A percentile compares a stretch with the other conserved stretches of the same genome.
phyloP scores from a whole-genome alignment of 805 yeast species.

The Nakazawaea ishiwadae region DNA sequence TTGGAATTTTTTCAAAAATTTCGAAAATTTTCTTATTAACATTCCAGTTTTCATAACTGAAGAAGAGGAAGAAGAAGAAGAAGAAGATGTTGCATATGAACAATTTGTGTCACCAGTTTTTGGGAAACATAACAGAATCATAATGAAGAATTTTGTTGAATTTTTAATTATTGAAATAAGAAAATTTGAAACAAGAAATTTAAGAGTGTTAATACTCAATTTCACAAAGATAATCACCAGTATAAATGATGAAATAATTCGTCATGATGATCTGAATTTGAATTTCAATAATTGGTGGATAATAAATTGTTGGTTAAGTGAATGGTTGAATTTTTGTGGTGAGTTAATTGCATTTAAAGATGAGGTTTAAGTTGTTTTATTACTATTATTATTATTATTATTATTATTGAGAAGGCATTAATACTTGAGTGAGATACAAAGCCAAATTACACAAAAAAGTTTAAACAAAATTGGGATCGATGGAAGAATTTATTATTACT shows the following conservation, averaged over 20 bases:
- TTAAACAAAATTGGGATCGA: too few species aligned
- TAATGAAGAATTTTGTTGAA: slow-evolving; percentile 6
- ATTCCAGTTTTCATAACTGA: slow-evolving; percentile 1
- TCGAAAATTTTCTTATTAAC: slow-evolving; percentile 3
- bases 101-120: slow-evolving; percentile 2
- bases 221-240: slow-evolving; percentile 9
- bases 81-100: background rate
- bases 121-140: background rate
- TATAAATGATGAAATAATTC: slow-evolving; percentile 9
- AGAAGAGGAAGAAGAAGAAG: background rate
- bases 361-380: background rate
- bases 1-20: slow-evolving; percentile 5
- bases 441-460: too few species aligned
- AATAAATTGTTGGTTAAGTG: slow-evolving; percentile 11
- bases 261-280: slow-evolving; percentile 2
- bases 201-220: background rate
- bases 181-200: slow-evolving; percentile 3
- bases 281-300: slow-evolving; percentile 13
- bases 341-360: slow-evolving; percentile 10
- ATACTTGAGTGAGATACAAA: too few species aligned
- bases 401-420: too few species aligned
- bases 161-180: slow-evolving; percentile 4
- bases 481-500: too few species aligned
- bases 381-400: background rate
- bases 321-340: slow-evolving; percentile 10